These are phyloP conservation scores for Millerozyma miso DNA, from an alignment of 805 yeast genomes.

Conservation along the genomic window DNA sequence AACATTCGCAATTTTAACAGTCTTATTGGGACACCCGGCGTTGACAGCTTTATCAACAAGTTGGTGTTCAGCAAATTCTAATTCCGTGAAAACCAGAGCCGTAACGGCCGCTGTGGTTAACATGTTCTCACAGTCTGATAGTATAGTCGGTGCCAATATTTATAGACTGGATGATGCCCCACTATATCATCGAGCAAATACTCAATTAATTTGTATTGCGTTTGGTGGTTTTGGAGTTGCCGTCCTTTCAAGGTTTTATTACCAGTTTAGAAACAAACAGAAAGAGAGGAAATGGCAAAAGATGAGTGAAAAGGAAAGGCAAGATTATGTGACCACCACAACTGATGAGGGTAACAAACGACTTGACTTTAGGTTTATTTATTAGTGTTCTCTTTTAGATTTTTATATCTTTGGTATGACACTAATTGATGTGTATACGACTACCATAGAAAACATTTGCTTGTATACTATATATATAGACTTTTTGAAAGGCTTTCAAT, in stretches of 20 bases:
- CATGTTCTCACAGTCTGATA: constrained; percentile 58
- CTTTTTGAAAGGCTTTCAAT: too few species aligned
- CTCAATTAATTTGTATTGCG: constrained; percentile 32
- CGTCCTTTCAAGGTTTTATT: constrained; percentile 32
- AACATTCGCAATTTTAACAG: constrained; percentile 35
- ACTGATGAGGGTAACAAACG: constrained; percentile 55
- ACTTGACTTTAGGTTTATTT: constrained; percentile 42
- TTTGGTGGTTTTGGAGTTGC: constrained; percentile 27
- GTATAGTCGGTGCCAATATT: constrained; percentile 51
- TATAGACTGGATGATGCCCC: constrained; percentile 59
- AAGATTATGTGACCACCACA: constrained; percentile 41
- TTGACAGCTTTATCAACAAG: constrained; percentile 54
- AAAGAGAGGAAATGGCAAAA: constrained; percentile 49
- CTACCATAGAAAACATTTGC: too few species aligned
- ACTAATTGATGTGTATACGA: too few species aligned
- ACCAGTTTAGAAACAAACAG: constrained; percentile 36
- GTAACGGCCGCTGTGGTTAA: constrained; percentile 64
- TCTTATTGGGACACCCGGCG: constrained; percentile 39
- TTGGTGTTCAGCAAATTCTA: constrained; percentile 61
- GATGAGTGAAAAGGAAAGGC: constrained; percentile 47
- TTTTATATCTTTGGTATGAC: too few species aligned
- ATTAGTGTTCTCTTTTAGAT: too few species aligned
- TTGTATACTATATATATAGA: too few species aligned
- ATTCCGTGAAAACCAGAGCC: constrained; percentile 59
- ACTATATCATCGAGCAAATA: constrained; percentile 55